phyloP scores from a whole-genome alignment of 116 monocot genomes.

The Posidonia oceanica region DNA sequence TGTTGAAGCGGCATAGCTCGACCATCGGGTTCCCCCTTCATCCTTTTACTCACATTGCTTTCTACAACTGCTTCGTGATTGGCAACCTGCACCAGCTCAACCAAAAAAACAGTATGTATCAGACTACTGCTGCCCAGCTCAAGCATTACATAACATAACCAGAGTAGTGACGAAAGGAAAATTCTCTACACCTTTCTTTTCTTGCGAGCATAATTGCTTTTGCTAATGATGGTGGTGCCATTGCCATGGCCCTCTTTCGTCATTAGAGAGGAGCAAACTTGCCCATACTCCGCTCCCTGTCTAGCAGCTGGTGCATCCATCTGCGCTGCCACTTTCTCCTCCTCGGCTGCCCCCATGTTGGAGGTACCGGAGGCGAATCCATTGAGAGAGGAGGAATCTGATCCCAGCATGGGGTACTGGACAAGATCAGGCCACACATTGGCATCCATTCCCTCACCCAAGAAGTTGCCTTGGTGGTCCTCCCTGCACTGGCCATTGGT shows the following conservation, averaged over 20 bases:
- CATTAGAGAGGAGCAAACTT: not conserved
- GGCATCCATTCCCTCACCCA: not conserved
- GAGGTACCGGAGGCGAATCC: not conserved
- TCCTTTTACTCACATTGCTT: not conserved
- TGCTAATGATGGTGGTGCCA: not conserved
- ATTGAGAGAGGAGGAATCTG: not conserved
- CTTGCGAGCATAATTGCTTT: not conserved
- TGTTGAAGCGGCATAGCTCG: not conserved
- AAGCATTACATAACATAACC: not conserved
- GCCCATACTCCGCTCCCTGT: not conserved
- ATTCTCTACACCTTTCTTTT: conserved; percentile 8
- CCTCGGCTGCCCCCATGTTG: not conserved
- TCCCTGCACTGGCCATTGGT: not conserved
- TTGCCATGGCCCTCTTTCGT: not conserved
- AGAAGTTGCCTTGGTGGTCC: not conserved
- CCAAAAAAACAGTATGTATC: not conserved
- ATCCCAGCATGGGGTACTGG: not conserved
- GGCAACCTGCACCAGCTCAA: not conserved
- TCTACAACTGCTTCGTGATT: not conserved
- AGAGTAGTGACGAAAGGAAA: not conserved
- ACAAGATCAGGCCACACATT: not conserved
- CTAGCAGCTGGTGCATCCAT: not conserved
- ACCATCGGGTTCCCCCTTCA: not conserved
- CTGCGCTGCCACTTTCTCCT: not conserved
- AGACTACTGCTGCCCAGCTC: not conserved